phyloP scores from a whole-genome alignment of 768 basidiomycete genomes.

The Mycena albidolilacea region DNA sequence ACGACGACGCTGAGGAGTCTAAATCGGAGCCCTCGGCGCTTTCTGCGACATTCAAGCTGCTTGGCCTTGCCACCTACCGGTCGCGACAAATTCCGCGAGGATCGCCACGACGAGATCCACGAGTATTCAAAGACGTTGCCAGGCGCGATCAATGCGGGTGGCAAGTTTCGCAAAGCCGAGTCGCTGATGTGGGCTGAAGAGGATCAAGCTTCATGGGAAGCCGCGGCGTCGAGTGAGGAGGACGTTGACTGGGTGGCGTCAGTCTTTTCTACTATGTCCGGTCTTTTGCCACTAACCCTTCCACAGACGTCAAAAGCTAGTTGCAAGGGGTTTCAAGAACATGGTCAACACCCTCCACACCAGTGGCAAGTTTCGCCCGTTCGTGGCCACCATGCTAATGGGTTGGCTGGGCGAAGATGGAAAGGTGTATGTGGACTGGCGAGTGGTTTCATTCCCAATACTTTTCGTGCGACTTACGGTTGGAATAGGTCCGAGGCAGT shows the following conservation, averaged over 20 bases:
- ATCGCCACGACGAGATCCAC: neutral
- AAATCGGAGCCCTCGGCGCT: neutral
- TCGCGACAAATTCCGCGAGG: slow-evolving; percentile 25
- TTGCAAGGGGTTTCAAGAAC: slow-evolving; percentile 16
- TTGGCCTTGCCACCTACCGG: neutral
- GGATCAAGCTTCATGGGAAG: slow-evolving; percentile 17
- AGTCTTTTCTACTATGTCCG: neutral
- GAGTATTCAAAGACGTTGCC: neutral
- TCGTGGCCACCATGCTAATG: slow-evolving; percentile 20
- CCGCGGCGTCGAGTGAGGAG: neutral
- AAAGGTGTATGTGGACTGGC: slow-evolving; percentile 14
- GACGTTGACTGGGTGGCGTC: slow-evolving; percentile 21
- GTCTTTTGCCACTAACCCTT: neutral
- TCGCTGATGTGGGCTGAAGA: slow-evolving; percentile 16
- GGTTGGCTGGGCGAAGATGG: slow-evolving; percentile 16
- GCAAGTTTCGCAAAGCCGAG: slow-evolving; percentile 19
- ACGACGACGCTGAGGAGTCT: neutral
- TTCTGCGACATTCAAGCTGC: too few species aligned
- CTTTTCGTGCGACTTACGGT: neutral
- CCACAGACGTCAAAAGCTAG: slow-evolving; percentile 25
- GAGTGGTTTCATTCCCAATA: neutral
- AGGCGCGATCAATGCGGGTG: neutral
- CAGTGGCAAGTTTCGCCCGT: slow-evolving; percentile 21
- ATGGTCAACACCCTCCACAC: slow-evolving; percentile 13
- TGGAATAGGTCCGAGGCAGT: slow-evolving; percentile 16